phyloP scores from a whole-genome alignment of 371 early-diverging fungal genomes.

The Mortierella sp. region DNA sequence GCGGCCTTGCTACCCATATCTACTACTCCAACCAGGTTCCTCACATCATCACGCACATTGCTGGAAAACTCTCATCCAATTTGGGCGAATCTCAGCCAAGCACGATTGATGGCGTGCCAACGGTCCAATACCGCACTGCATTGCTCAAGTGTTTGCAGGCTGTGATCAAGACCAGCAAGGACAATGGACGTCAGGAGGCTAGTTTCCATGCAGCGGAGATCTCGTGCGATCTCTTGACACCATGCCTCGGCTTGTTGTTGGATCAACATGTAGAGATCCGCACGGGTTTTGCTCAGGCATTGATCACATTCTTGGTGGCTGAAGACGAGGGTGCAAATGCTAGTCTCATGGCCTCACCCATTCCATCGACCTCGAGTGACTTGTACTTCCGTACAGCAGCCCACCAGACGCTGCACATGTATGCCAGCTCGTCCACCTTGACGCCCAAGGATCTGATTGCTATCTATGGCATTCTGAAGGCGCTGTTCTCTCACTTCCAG shows the following conservation, averaged over 20 bases:
- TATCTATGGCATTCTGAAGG: slow-evolving; percentile 62
- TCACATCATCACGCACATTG: slow-evolving; percentile 81
- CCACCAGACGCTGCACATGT: slow-evolving; percentile 69
- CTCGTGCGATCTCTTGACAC: slow-evolving; percentile 57
- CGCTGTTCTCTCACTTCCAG: slow-evolving; percentile 64
- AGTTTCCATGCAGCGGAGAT: slow-evolving; percentile 30
- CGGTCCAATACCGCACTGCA: slow-evolving; percentile 57
- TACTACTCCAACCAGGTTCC: slow-evolving; percentile 87
- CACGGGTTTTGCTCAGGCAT: slow-evolving; percentile 41
- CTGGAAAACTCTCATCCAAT: slow-evolving; percentile 65
- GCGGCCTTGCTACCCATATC: slow-evolving; percentile 80
- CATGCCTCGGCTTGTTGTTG: slow-evolving; percentile 58
- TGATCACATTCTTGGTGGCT: slow-evolving; percentile 49
- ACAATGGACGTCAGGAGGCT: slow-evolving; percentile 33
- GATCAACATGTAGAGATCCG: slow-evolving; percentile 55
- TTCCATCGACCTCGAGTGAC: slow-evolving; percentile 54
- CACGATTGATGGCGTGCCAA: slow-evolving; percentile 59
- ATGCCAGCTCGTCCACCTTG: slow-evolving; percentile 59
- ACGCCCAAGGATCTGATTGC: slow-evolving; percentile 69
- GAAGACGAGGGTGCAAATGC: slow-evolving; percentile 31
- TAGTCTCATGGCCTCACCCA: slow-evolving; percentile 19
- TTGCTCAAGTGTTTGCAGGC: slow-evolving; percentile 59
- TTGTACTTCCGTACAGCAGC: slow-evolving; percentile 62
- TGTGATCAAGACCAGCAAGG: slow-evolving; percentile 52
- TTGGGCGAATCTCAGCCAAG: slow-evolving; percentile 49